Conservation (phyloP, 495 filamentous ascomycete species). For the Tirmania nivea region DNA sequence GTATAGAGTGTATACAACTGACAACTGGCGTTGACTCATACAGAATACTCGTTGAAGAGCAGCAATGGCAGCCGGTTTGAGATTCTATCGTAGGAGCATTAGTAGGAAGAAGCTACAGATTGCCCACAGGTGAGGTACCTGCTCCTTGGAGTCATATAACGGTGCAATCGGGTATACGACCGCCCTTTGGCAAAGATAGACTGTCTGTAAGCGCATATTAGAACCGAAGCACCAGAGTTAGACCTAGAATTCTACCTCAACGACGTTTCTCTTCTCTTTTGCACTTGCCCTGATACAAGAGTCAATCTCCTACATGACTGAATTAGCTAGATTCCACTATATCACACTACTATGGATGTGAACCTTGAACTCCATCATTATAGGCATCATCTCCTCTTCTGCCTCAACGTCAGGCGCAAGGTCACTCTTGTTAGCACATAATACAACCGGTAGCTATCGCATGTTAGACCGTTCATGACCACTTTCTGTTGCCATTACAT, state of each 20-base stretch:
- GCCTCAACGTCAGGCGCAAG: slow-evolving; percentile 51
- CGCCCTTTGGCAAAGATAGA: slow-evolving; percentile 96
- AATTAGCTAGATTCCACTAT: background rate
- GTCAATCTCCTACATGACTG: slow-evolving; percentile 47
- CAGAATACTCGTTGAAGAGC: slow-evolving; percentile 83
- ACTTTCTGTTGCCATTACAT: slow-evolving; percentile 1
- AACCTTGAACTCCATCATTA: slow-evolving; percentile 87
- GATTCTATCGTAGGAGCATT: slow-evolving; percentile 23
- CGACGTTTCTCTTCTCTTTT: slow-evolving; percentile 82
- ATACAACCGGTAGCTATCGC: slow-evolving; percentile 43
- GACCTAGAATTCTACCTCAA: slow-evolving; percentile 36
- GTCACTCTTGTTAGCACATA: slow-evolving; percentile 95
- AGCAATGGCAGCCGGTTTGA: slow-evolving; percentile 73
- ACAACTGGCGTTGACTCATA: background rate
- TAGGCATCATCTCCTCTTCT: slow-evolving; percentile 91
- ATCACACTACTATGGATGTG: background rate
- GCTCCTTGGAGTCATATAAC: slow-evolving; percentile 84
- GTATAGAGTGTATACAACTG: background rate
- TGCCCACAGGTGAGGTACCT: slow-evolving; percentile 6
- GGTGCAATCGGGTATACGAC: slow-evolving; percentile 94
- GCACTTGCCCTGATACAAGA: slow-evolving; percentile 92
- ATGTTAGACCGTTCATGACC: background rate
- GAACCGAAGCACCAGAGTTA: background rate
- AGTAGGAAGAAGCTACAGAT: background rate
- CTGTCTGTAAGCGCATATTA: slow-evolving; percentile 20